phyloP scores from a whole-genome alignment of 768 basidiomycete species.

The Collybia sp. region DNA sequence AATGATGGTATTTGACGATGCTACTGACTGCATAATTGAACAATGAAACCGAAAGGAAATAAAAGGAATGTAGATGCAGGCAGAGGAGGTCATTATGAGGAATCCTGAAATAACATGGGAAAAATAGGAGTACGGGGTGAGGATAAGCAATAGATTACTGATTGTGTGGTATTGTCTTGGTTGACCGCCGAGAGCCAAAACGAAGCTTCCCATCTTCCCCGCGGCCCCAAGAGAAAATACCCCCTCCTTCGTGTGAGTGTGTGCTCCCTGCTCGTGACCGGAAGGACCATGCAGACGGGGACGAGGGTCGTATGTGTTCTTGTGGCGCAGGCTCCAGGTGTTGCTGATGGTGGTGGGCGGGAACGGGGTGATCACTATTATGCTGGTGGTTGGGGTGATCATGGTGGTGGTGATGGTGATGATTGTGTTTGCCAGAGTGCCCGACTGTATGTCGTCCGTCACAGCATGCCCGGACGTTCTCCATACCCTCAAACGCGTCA shows the following conservation, averaged over 20 bases:
- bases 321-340: constrained; percentile 45
- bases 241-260: constrained; percentile 59
- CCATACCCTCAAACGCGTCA: constrained; percentile 85
- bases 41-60: constrained; percentile 16
- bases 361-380: constrained; percentile 50
- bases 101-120: constrained; percentile 14
- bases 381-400: constrained; percentile 39
- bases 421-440: constrained; percentile 46
- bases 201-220: constrained; percentile 62
- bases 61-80: constrained; percentile 23
- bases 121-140: constrained; percentile 10
- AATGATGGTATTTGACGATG: constrained; percentile 22
- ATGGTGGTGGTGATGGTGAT: constrained; percentile 58
- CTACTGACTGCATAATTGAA: constrained; percentile 21
- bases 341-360: constrained; percentile 37
- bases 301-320: constrained; percentile 57
- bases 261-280: constrained; percentile 75
- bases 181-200: constrained; percentile 67
- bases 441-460: constrained; percentile 87
- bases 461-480: constrained; percentile 92
- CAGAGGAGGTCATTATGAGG: constrained; percentile 17
- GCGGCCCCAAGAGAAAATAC: constrained; percentile 65
- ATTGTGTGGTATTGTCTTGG: constrained; percentile 35
- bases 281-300: constrained; percentile 79
- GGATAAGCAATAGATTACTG: constrained; percentile 10